Evolutionary conservation across 176 grass and related monocot genomes (phyloP).

Genomic region (Chloris gayana): DNA sequence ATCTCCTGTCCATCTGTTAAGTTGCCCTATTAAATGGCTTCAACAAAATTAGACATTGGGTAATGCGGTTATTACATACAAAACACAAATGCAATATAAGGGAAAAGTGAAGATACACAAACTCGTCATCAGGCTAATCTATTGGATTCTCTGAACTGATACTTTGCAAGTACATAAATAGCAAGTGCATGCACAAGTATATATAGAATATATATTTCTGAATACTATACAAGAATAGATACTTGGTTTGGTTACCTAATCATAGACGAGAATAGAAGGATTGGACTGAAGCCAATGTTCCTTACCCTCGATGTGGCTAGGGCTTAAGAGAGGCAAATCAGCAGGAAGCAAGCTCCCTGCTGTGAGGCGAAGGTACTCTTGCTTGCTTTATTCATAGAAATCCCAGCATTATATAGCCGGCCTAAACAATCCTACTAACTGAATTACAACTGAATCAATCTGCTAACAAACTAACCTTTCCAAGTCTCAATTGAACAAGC

Average conservation of each 20-base stretch:
- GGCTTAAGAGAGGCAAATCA: too few species aligned
- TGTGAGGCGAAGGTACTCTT: too few species aligned
- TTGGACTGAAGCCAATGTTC: neutral
- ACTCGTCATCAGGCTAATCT: neutral
- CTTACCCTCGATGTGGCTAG: too few species aligned
- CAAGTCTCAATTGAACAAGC: too few species aligned
- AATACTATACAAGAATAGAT: neutral
- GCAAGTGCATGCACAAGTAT: neutral
- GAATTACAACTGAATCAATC: too few species aligned
- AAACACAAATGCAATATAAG: neutral
- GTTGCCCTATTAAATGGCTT: conserved; percentile 36
- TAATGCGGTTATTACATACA: neutral
- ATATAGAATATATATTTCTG: neutral
- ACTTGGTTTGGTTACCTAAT: neutral
- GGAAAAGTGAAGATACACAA: neutral
- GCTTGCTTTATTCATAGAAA: too few species aligned
- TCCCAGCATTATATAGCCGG: too few species aligned
- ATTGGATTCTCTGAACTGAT: neutral
- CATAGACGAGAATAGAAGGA: neutral
- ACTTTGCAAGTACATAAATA: neutral
- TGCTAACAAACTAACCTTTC: too few species aligned
- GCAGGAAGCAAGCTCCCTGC: too few species aligned
- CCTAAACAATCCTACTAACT: too few species aligned
- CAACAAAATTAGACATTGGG: neutral
- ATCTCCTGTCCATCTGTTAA: conserved; percentile 40